Base-by-base conservation (phyloP, 805 yeast genomes). In the Zygotorulaspora florentina region DNA sequence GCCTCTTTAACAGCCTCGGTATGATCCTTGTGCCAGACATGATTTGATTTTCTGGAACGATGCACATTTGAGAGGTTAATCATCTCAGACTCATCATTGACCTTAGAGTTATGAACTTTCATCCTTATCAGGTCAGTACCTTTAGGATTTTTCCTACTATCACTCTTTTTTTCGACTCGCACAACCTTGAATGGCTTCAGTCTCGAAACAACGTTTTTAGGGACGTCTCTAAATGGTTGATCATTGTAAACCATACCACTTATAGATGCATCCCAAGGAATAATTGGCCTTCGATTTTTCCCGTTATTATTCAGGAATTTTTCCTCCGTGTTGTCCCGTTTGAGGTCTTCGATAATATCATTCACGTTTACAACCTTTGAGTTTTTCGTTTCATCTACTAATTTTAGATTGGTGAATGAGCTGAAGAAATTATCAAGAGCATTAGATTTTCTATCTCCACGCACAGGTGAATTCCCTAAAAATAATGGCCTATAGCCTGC, bases 131-230 rank as follows among this genome's bases (percentile, higher is more conserved):
- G 73, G 64, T 81, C 87, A 35, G 78, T 80, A 74, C 77, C 82
- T 74, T 87, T 77, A 69, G 16, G 15, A 86, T 77, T 78, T 81
- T 81, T 69, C 77, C 75, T 73, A 81, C 84, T 67, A 81, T 91
- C 65, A 81, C 79, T 75, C 82, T 85, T 91, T 81, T 83, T 75
- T 80, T 87, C 69, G 79, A 78, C 67, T 81, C 75, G 71, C 87
- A 79, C 48, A 37, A 65, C 44, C 43, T 55, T 57, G 50, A 67
- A 71, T 0, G 75, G 73, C 20, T 62, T 66, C 30, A 72, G 50
- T 26, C 58, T 58, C 11, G 56, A 54, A 0, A 72, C 70, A 7
- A 70, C 60, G 12, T 58, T 55, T 42, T 63, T 62, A 2, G 77
- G 76, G 1, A 72, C 61, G 27, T 58, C 53, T 46, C 60, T 58